Evolutionary conservation across 225 moss, liverwort and hornwort species (phyloP), one percentile per base, ranked within the genome.

Genomic region (Pleurozium schreberi): DNA sequence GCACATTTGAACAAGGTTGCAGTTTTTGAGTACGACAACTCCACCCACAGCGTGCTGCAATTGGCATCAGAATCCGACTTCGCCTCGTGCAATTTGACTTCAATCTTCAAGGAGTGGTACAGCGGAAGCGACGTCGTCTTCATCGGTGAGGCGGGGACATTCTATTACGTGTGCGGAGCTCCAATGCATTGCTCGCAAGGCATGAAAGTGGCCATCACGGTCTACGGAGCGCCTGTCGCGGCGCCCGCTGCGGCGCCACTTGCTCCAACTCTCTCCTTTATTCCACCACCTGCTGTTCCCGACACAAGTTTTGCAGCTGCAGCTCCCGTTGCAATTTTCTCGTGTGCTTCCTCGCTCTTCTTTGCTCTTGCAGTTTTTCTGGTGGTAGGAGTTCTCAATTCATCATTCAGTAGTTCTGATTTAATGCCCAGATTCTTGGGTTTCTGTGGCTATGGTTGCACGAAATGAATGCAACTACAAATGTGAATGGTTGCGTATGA

Each of bases 11-110:
- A 31, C 21, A 34, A 68, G 40, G 14, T 40, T 42, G 73, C 86
- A 93, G 91, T 83, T 34, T 93, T 91, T 45, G 74, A 83, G 38
- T 93, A 91, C 88, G 84, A 88, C 60, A 93, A 93, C 85, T 9
- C 55, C 31, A 89, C 88, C 6, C 93, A 91, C 86, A 86, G 64
- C 84, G 91, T 93, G 59, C 16, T 75, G 68, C 91, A 93, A 50
- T n/a, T 91, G 79, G 67, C 67, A 61, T 63, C 45, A 58, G 57
- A 89, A 88, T 52, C 55, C 13, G 93, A 90, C 23, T 91, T 66
- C 83, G 38, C 34, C 12, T 36, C 52, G 18, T 93, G 93, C 52
- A 93, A 65, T 83, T 19, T 61, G 52, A 59, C 22, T 8, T 62
- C 86, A 36, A n/a, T 85, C 5, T 34, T 86, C 30, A 18, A 79